phyloP scores from a whole-genome alignment of 2,329 filamentous ascomycete species.

The Neospermospora avenae region DNA sequence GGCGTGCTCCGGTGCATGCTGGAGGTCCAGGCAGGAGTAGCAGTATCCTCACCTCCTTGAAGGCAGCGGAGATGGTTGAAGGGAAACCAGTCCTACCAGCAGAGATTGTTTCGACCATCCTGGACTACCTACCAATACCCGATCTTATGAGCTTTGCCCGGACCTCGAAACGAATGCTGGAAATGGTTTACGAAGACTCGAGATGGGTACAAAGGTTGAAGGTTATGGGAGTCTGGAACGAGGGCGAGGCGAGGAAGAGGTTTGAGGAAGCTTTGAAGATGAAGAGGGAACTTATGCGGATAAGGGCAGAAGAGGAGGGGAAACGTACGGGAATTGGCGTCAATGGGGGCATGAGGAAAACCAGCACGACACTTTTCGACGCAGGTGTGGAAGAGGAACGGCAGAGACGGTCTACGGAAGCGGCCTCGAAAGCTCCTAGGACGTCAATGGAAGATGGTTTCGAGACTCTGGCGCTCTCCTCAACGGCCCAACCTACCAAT shows the following conservation, averaged over 20 bases:
- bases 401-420: slow-evolving; percentile 40
- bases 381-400: slow-evolving; percentile 64
- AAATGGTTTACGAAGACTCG: slow-evolving; percentile 99
- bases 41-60: slow-evolving; percentile 72
- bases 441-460: slow-evolving; percentile 63
- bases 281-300: slow-evolving; percentile 55
- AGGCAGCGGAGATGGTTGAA: slow-evolving; percentile 76
- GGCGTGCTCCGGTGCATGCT: slow-evolving; percentile 31
- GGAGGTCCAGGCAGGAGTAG: slow-evolving; percentile 37
- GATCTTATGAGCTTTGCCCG: slow-evolving; percentile 85
- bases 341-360: slow-evolving; percentile 33
- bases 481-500: slow-evolving; percentile 37
- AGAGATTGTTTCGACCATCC: slow-evolving; percentile 85
- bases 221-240: slow-evolving; percentile 90
- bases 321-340: slow-evolving; percentile 34
- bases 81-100: slow-evolving; percentile 74
- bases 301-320: slow-evolving; percentile 36
- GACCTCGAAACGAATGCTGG: slow-evolving; percentile 79
- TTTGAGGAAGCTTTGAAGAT: slow-evolving; percentile 69
- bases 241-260: slow-evolving; percentile 74
- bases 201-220: slow-evolving; percentile 87
- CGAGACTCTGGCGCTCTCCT: slow-evolving; percentile 64
- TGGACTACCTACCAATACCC: slow-evolving; percentile 82
- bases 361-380: slow-evolving; percentile 68
- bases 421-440: slow-evolving; percentile 25